These are phyloP conservation scores for Daldinia caldariorum DNA, from an alignment of 495 filamentous ascomycete species.

Conservation along the genomic window DNA sequence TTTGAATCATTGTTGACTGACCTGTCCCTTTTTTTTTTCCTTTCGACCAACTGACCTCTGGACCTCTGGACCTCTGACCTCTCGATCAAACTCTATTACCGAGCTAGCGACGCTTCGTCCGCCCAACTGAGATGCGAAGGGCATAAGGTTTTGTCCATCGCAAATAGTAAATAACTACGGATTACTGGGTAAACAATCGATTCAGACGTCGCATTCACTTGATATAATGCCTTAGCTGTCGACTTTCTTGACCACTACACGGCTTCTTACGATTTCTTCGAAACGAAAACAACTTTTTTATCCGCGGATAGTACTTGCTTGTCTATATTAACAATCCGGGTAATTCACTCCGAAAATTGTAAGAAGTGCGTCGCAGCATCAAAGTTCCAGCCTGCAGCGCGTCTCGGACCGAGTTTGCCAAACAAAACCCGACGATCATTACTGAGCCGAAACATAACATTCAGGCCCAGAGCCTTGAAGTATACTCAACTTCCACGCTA, in stretches of 20 bases:
- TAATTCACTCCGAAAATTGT: slow-evolving; percentile 18
- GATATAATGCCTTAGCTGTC: slow-evolving; percentile 27
- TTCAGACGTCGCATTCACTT: slow-evolving; percentile 14
- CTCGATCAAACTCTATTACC: slow-evolving; percentile 7
- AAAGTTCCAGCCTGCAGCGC: slow-evolving; percentile 26
- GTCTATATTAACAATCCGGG: slow-evolving; percentile 13
- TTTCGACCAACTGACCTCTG: too few species aligned
- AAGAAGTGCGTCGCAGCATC: slow-evolving; percentile 14
- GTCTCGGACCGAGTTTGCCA: slow-evolving; percentile 34
- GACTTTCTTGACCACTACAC: slow-evolving; percentile 1
- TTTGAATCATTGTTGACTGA: slow-evolving; percentile 12
- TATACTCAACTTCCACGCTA: background rate
- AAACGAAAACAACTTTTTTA: slow-evolving; percentile 13
- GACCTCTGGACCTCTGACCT: slow-evolving; percentile 10
- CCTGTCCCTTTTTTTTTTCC: slow-evolving; percentile 12
- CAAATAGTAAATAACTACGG: background rate
- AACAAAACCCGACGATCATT: slow-evolving; percentile 52
- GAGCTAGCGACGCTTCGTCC: slow-evolving; percentile 12
- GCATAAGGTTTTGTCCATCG: slow-evolving; percentile 4
- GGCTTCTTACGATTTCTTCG: background rate
- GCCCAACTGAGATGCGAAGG: background rate
- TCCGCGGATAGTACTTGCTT: slow-evolving; percentile 1
- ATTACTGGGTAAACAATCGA: slow-evolving; percentile 16
- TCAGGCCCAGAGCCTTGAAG: slow-evolving; percentile 18
- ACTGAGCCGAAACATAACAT: slow-evolving; percentile 49